A percentile compares a stretch with the other conserved stretches of the same genome.
phyloP scores from a whole-genome alignment of 176 grass and related monocot species.

The Musa troglodytarum region DNA sequence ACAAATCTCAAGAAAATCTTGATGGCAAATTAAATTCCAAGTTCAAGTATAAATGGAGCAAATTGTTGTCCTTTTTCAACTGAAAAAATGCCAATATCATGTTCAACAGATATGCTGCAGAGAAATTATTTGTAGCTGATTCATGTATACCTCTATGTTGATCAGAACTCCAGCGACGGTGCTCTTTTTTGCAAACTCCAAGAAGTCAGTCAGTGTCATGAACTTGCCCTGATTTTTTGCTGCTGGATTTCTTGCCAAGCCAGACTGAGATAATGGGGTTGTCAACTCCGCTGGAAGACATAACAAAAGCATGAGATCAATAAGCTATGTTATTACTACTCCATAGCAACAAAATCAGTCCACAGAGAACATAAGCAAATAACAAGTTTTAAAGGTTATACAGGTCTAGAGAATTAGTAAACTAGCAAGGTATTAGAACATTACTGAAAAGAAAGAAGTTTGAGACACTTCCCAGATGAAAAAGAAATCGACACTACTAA shows the following conservation, averaged over 20 bases:
- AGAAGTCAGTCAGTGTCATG: slow-evolving; percentile 48
- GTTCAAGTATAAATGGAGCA: background rate
- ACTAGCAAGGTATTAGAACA: no score
- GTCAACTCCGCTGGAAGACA: background rate
- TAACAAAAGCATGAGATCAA: background rate
- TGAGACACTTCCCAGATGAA: no score
- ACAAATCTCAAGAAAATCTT: background rate
- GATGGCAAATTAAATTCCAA: background rate
- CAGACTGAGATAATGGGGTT: slow-evolving; percentile 40
- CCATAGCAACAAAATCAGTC: no score
- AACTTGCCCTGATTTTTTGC: slow-evolving; percentile 70
- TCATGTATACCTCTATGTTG: slow-evolving; percentile 52
- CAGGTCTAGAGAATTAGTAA: no score
- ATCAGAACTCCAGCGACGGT: slow-evolving; percentile 63
- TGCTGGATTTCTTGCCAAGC: slow-evolving; percentile 63
- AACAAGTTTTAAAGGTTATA: no score
- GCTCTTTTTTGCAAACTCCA: slow-evolving; percentile 56
- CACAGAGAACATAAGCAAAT: no score
- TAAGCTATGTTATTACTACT: background rate
- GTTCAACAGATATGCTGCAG: slow-evolving; percentile 51
- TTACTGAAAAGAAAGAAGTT: no score
- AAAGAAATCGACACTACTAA: no score
- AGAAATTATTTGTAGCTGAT: slow-evolving; percentile 43
- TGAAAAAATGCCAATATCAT: slow-evolving; percentile 40
- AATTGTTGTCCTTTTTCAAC: background rate